Conservation (phyloP, 257 asterid species). For the Plantago major region DNA sequence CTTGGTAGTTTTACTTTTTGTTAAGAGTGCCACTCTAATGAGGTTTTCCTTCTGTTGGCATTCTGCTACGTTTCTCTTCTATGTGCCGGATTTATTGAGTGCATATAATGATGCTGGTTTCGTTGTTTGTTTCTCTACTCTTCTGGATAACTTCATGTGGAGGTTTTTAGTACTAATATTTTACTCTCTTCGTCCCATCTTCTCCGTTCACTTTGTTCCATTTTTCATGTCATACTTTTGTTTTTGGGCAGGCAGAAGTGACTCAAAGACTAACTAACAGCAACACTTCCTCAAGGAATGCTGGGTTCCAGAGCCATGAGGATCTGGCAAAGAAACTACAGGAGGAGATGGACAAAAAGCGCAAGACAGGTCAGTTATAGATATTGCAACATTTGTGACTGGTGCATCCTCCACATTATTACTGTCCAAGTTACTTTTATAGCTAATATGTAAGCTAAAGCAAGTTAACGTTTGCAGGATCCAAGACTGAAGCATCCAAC, state of each 20-base stretch:
- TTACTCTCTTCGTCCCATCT: not conserved
- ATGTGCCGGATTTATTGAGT: too few species aligned
- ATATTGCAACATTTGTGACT: not conserved
- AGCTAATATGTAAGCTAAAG: conserved; percentile 16
- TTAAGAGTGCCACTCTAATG: too few species aligned
- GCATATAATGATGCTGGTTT: too few species aligned
- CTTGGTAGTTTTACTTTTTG: too few species aligned
- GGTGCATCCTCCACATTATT: not conserved
- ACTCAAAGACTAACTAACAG: conserved; percentile 71
- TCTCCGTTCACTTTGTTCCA: not conserved
- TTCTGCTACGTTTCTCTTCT: too few species aligned
- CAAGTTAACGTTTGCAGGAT: conserved; percentile 34
- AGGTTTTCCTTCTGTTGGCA: too few species aligned
- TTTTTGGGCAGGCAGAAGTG: conserved; percentile 60
- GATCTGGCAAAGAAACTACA: conserved; percentile 83
- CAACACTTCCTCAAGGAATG: conserved; percentile 35
- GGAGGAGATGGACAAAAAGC: conserved; percentile 91
- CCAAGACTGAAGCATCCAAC: conserved; percentile 34
- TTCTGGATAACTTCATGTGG: not conserved
- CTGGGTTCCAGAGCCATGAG: conserved; percentile 66
- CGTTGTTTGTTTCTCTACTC: too few species aligned
- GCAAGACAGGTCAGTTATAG: conserved; percentile 43
- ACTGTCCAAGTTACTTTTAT: not conserved
- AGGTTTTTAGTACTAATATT: conserved; percentile 2
- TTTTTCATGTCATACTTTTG: not conserved